These are phyloP conservation scores for Syzygium oleosum DNA, from an alignment of 345 rosid species.

Conservation along the genomic window DNA sequence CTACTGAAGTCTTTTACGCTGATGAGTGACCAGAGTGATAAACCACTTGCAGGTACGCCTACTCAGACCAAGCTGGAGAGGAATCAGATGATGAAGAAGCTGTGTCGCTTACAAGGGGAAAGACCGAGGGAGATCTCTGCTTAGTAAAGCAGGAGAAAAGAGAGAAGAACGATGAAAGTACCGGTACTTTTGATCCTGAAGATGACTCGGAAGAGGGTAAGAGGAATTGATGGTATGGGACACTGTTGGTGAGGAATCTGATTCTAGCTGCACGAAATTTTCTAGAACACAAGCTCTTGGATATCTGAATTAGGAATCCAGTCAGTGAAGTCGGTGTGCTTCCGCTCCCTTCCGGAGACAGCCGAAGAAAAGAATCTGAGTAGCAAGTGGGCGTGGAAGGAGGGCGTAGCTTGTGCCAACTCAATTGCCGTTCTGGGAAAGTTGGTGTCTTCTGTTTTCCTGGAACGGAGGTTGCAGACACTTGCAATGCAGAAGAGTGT, in stretches of 20 bases:
- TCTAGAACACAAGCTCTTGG: neutral
- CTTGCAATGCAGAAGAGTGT: neutral
- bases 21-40: neutral
- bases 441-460: neutral
- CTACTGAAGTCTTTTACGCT: neutral
- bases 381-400: neutral
- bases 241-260: neutral
- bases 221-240: constrained; percentile 32
- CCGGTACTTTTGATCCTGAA: constrained; percentile 26
- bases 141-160: constrained; percentile 55
- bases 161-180: neutral
- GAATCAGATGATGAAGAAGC: constrained; percentile 63
- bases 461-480: neutral
- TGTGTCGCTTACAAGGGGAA: constrained; percentile 58
- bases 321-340: neutral
- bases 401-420: neutral
- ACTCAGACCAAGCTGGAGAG: constrained; percentile 57
- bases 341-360: neutral
- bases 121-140: constrained; percentile 55
- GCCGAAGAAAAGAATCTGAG: neutral
- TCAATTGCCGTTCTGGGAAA: neutral
- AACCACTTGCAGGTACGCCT: constrained; percentile 55
- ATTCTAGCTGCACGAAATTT: neutral
- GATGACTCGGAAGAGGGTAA: constrained; percentile 68
- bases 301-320: neutral